phyloP scores from a whole-genome alignment of 345 rosid species.

The Linum usitatissimum region DNA sequence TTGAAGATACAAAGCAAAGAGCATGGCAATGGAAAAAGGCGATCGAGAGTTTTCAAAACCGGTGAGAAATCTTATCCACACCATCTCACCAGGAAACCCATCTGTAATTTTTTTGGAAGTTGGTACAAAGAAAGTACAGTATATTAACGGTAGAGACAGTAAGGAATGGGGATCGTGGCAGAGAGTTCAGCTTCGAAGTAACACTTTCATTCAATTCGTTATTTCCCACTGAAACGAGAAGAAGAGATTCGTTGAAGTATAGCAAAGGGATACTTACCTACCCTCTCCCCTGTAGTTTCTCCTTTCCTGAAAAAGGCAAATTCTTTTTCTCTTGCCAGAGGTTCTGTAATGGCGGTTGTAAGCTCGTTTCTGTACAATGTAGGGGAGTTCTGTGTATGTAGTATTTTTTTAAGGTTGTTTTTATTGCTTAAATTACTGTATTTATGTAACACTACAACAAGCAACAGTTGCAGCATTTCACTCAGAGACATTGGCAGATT shows the following conservation, averaged over 20 bases:
- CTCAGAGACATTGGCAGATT: too few relatives aligned
- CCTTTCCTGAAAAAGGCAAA: too few relatives aligned
- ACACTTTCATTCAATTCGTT: background rate
- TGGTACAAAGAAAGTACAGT: background rate
- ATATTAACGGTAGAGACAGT: background rate
- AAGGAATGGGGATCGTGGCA: background rate
- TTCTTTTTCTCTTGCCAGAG: too few relatives aligned
- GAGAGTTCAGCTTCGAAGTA: background rate
- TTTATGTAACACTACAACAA: background rate
- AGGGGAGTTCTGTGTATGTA: background rate
- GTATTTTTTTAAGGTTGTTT: background rate
- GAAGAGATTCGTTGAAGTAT: background rate
- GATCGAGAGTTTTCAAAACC: constrained; percentile 82
- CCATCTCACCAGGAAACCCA: background rate
- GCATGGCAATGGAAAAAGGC: constrained; percentile 94
- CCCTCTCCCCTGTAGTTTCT: too few relatives aligned
- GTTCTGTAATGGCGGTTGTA: too few relatives aligned
- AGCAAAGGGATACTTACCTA: too few relatives aligned
- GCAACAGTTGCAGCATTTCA: too few relatives aligned
- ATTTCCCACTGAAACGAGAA: background rate
- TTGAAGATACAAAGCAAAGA: constrained; percentile 87
- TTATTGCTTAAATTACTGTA: background rate
- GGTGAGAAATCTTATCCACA: constrained; percentile 25
- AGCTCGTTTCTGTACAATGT: background rate
- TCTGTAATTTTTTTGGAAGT: background rate